Conservation (phyloP, 306 rosid genomes). For the Cicer yamashitae region DNA sequence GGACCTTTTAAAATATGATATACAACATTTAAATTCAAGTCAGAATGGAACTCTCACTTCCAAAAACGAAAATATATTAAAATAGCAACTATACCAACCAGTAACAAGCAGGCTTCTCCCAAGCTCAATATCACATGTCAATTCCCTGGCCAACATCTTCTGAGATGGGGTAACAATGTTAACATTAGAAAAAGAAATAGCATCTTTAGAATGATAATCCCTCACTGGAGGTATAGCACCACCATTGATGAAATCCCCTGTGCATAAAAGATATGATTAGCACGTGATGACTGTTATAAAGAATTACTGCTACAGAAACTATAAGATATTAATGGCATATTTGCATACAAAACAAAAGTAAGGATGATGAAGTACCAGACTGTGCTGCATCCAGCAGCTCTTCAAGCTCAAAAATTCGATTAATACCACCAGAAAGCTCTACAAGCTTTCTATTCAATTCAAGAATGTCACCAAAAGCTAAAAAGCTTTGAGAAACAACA, state of each 20-base stretch:
- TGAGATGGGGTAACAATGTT: constrained; percentile 86
- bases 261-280: constrained; percentile 35
- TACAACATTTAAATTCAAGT: constrained; percentile 32
- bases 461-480: constrained; percentile 98
- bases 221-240: constrained; percentile 48
- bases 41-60: constrained; percentile 14
- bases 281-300: constrained; percentile 34
- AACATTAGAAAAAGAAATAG: constrained; percentile 81
- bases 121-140: constrained; percentile 75
- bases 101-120: constrained; percentile 91
- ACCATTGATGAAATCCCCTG: constrained; percentile 56
- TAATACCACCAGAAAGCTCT: constrained; percentile 92
- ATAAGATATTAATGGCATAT: background rate
- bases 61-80: constrained; percentile 22
- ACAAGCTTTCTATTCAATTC: constrained; percentile 87
- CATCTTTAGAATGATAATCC: constrained; percentile 60
- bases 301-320: constrained; percentile 28
- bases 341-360: constrained; percentile 8
- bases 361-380: constrained; percentile 61
- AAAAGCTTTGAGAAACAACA: constrained; percentile 98
- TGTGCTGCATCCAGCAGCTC: constrained; percentile 86
- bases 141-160: constrained; percentile 87
- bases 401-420: constrained; percentile 93
- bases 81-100: constrained; percentile 61
- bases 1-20: constrained; percentile 69